Percentiles rank a stretch among this genome's conserved stretches.
Conservation (phyloP, 345 rosid species). For the Eucalyptus albens region DNA sequence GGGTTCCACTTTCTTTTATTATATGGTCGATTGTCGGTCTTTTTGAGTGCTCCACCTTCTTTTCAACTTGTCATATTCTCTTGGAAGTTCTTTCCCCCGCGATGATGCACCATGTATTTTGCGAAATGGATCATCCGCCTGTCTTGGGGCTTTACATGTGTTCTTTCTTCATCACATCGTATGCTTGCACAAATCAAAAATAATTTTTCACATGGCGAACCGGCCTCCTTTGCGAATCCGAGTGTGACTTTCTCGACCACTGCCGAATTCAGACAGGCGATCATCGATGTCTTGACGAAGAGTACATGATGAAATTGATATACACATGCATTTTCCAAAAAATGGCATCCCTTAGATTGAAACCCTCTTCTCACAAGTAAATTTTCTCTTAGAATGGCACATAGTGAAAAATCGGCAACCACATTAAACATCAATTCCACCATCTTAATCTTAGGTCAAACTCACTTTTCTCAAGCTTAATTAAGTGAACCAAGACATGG, state of each 20-base stretch:
- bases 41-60: neutral
- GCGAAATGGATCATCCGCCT: neutral
- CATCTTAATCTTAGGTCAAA: neutral
- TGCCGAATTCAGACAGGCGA: neutral
- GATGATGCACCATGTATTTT: neutral
- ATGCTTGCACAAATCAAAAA: neutral
- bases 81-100: neutral
- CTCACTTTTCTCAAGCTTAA: neutral
- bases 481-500: neutral
- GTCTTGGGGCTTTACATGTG: neutral
- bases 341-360: neutral
- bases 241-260: neutral
- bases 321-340: neutral
- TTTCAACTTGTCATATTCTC: neutral
- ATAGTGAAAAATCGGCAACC: rapidly evolving
- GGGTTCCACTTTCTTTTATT: neutral
- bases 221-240: neutral
- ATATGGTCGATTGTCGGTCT: neutral
- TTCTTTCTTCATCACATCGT: neutral
- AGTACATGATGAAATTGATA: neutral
- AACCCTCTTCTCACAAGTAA: neutral
- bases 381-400: neutral
- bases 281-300: neutral
- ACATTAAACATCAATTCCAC: rapidly evolving
- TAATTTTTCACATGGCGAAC: neutral